Percentiles rank a stretch among this genome's conserved stretches.
phyloP scores from a whole-genome alignment of 805 yeast genomes.

The Kazachstania taianensis region DNA sequence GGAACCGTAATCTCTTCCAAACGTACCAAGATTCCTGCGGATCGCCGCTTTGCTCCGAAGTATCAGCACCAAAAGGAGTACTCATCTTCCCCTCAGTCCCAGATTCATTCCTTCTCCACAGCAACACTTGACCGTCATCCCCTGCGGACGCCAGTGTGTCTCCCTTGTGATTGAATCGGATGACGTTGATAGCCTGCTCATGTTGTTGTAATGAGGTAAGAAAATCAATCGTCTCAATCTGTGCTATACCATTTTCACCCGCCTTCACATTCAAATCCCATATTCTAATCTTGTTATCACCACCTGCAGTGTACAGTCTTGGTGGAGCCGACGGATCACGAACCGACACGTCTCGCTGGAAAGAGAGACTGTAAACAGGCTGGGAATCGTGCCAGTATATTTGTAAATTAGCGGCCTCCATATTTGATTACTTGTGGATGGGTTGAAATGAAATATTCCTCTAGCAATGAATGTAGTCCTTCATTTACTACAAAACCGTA shows the following conservation, averaged over 20 bases:
- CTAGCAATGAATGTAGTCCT: too few species aligned
- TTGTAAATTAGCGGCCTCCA: constrained; percentile 24
- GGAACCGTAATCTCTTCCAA: constrained; percentile 36
- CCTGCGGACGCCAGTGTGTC: constrained; percentile 77
- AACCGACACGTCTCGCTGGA: constrained; percentile 36
- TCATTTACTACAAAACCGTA: too few species aligned
- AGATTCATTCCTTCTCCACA: constrained; percentile 60
- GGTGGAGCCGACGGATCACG: constrained; percentile 1
- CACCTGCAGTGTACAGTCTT: constrained; percentile 84
- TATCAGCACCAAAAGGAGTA: constrained; percentile 35
- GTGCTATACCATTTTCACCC: constrained; percentile 2
- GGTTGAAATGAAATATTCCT: too few species aligned
- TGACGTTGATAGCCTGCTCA: constrained; percentile 90
- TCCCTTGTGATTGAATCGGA: constrained; percentile 65
- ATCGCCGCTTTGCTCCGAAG: constrained; percentile 25
- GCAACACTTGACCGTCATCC: constrained; percentile 81
- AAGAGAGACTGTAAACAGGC: constrained; percentile 60
- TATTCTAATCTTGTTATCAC: constrained; percentile 79
- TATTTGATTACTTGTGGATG: background rate
- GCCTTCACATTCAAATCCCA: constrained; percentile 31
- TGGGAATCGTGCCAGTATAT: constrained; percentile 45
- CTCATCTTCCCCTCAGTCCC: constrained; percentile 47
- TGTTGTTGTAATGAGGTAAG: constrained; percentile 76
- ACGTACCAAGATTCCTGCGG: constrained; percentile 62
- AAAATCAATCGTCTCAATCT: constrained; percentile 51